Base-by-base conservation (phyloP, 305 asterid species). In the Lippia alba region DNA sequence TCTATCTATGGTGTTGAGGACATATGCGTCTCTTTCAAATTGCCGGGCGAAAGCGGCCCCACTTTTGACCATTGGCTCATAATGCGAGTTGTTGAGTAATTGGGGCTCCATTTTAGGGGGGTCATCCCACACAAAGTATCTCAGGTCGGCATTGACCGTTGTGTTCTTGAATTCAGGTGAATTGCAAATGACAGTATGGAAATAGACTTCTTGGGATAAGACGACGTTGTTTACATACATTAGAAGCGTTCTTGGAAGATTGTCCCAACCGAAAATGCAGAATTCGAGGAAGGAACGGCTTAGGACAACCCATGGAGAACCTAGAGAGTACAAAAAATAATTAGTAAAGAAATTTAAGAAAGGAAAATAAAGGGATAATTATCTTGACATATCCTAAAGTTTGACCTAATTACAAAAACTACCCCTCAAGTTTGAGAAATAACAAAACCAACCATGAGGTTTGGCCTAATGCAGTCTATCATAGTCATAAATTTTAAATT, bases 31-130 rank as follows among this genome's bases (percentile, higher is more conserved):
- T 69, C 76, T 84, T 61, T 72, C 78, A 33, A 94, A 94, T 81
- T 90, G 94, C 59, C 98, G 74, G 1, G 99, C 99, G 61, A 94
- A 94, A 49, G 92, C 96, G 12, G 99, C 96, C 8, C 98, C 98
- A 15, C 98, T 94, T 56, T 76, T 75, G 1, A 73, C 82, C 92
- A 94, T 94, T 49, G 67, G 78, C 12, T 78, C 82, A 24, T 84
- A 92, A 74, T 94, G 84, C 2, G 96, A 73, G 49, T 77, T 56
- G 73, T 76, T 77, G 8, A 94, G 94, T 82, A 79, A 73, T 58
- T 72, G 96, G 24, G 99, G 96, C 69, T 92, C 96, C 98, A 92
- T 92, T 80, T 90, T 88, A 7, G 99, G 99, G 20, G 99, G 99
- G 70, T 89, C 81, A 41, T 94, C 99, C 99, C 99, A 94, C 9